Percentiles rank a stretch among this genome's conserved stretches.
phyloP scores from a whole-genome alignment of 352 stramenopile species.

The Proteromonas lacertae region DNA sequence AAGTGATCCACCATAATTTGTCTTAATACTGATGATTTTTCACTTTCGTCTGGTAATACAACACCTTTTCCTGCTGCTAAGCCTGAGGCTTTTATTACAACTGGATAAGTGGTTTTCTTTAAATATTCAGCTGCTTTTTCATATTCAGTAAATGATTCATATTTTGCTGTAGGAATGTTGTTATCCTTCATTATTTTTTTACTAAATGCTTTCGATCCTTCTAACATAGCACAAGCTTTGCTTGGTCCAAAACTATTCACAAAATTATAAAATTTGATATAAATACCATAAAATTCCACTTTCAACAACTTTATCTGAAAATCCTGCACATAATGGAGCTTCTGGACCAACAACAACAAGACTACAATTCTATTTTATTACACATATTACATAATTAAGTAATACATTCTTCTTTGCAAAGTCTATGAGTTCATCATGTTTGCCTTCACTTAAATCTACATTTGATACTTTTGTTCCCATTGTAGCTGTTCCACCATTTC shows the following conservation, averaged over 20 bases:
- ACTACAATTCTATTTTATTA: conserved; percentile 44
- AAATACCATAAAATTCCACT: conserved; percentile 7
- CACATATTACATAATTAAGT: too few species aligned
- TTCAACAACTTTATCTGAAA: conserved; percentile 61
- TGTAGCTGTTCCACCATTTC: conserved; percentile 40
- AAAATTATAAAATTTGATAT: conserved; percentile 9
- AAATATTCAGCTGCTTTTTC: conserved; percentile 54
- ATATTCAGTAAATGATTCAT: conserved; percentile 74
- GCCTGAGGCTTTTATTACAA: conserved; percentile 36
- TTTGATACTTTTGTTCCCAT: conserved; percentile 24
- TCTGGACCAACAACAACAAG: conserved; percentile 89
- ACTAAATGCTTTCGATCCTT: conserved; percentile 86
- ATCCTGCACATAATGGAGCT: conserved; percentile 64
- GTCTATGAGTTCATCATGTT: conserved; percentile 25
- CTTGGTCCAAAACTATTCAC: conserved; percentile 82
- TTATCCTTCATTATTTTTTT: conserved; percentile 96
- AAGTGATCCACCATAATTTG: conserved; percentile 68
- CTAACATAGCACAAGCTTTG: conserved; percentile 59
- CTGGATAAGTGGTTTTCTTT: conserved; percentile 6
- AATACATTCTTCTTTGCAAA: too few species aligned
- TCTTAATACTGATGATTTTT: conserved; percentile 61
- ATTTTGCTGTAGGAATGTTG: conserved; percentile 78
- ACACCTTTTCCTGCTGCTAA: conserved; percentile 96
- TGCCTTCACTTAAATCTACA: conserved; percentile 13
- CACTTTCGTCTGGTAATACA: conserved; percentile 60